phyloP scores from a whole-genome alignment of 331 rosid genomes.

The Rhamnella rubrinervis region DNA sequence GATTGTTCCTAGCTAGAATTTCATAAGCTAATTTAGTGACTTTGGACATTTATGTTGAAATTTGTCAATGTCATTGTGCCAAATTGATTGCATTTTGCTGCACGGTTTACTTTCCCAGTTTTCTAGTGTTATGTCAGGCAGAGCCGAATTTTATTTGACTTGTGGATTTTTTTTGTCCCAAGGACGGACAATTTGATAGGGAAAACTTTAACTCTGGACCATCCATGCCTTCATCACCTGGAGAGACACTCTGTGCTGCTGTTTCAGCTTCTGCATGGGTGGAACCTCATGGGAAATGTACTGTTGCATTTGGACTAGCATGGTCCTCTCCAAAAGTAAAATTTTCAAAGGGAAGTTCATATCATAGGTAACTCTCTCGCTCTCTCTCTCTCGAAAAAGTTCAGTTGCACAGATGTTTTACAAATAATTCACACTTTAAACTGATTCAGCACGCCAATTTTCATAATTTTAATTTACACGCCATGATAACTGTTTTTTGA shows the following conservation, averaged over 20 bases:
- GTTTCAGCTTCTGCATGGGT: slow-evolving; percentile 98
- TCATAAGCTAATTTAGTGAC: background rate
- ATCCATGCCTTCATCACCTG: slow-evolving; percentile 83
- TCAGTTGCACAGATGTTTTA: background rate
- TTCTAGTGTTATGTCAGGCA: background rate
- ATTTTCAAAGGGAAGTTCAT: slow-evolving; percentile 83
- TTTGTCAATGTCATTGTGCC: background rate
- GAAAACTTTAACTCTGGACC: slow-evolving; percentile 78
- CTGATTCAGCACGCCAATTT: background rate
- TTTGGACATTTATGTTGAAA: background rate
- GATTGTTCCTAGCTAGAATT: background rate
- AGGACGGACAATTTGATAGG: slow-evolving; percentile 94
- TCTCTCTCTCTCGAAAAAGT: background rate
- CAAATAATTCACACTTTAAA: background rate
- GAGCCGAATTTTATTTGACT: slow-evolving; percentile 20
- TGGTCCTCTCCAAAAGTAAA: slow-evolving; percentile 98
- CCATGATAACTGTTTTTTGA: background rate
- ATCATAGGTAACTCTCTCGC: slow-evolving; percentile 54
- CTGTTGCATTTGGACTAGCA: slow-evolving; percentile 86
- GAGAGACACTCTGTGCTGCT: slow-evolving; percentile 94
- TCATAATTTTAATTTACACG: background rate
- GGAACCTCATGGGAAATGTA: slow-evolving; percentile 98
- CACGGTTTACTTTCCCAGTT: background rate
- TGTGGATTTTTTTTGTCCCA: slow-evolving; percentile 26
- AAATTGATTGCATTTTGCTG: background rate